phyloP scores from a whole-genome alignment of 2,329 filamentous ascomycete genomes.

The Hypoxylon sp. region DNA sequence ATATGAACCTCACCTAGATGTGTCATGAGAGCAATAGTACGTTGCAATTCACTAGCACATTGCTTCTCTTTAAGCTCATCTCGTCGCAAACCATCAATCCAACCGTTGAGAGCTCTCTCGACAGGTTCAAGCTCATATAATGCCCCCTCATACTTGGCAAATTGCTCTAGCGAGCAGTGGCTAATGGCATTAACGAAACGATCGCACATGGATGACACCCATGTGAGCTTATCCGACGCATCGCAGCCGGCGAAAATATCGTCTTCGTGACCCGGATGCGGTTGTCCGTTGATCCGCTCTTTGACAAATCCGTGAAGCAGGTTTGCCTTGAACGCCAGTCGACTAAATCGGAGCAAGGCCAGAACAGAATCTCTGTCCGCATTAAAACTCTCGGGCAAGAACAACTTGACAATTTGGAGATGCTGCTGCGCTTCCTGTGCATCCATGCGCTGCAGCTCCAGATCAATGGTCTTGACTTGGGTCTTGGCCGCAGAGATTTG shows the following conservation, averaged over 20 bases:
- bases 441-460: slow-evolving; percentile 86
- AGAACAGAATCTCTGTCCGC: slow-evolving; percentile 86
- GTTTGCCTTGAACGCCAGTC: slow-evolving; percentile 86
- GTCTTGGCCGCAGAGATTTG: slow-evolving; percentile 90
- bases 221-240: slow-evolving; percentile 83
- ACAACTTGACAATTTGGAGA: slow-evolving; percentile 85
- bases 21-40: slow-evolving; percentile 85
- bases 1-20: slow-evolving; percentile 87
- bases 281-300: slow-evolving; percentile 75
- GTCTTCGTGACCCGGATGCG: slow-evolving; percentile 75
- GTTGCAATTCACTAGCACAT: slow-evolving; percentile 81
- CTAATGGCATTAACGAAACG: slow-evolving; percentile 84
- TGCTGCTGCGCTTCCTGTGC: slow-evolving; percentile 90
- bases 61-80: slow-evolving; percentile 88
- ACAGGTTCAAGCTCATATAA: slow-evolving; percentile 90
- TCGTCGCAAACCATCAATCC: slow-evolving; percentile 83
- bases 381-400: slow-evolving; percentile 85
- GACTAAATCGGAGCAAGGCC: slow-evolving; percentile 85
- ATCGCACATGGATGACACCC: slow-evolving; percentile 83
- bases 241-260: slow-evolving; percentile 83
- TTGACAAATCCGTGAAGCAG: slow-evolving; percentile 81
- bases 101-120: slow-evolving; percentile 85
- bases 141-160: slow-evolving; percentile 79
- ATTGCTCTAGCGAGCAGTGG: slow-evolving; percentile 79
- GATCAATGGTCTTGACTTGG: slow-evolving; percentile 91